A percentile compares a stretch with the other conserved stretches of the same genome.
Evolutionary conservation across 2,329 filamentous ascomycete genomes (phyloP).

Genomic region (Hymenoscyphus scutula): DNA sequence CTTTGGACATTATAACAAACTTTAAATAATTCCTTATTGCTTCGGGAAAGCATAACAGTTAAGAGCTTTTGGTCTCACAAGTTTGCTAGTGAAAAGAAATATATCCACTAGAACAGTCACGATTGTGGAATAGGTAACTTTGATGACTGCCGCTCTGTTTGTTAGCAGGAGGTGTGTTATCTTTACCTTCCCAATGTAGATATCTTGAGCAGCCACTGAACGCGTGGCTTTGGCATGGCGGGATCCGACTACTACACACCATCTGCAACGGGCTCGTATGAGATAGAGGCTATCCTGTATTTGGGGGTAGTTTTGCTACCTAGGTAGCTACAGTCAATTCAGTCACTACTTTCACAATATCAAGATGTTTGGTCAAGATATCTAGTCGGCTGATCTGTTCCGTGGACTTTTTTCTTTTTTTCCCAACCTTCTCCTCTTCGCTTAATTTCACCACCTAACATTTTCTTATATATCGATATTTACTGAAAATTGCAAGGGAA

Average conservation of each 20-base stretch:
- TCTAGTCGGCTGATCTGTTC: no score
- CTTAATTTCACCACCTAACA: conserved; percentile 3
- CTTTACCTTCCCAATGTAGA: neutral
- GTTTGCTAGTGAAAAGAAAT: neutral
- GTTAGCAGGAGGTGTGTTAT: neutral
- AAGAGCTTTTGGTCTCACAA: no score
- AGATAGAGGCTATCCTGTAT: neutral
- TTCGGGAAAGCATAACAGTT: no score
- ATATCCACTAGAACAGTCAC: neutral
- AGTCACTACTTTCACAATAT: neutral
- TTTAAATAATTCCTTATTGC: no score
- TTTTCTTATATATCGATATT: no score
- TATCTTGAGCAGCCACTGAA: neutral
- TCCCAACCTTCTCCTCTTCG: conserved; percentile 4
- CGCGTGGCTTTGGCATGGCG: neutral
- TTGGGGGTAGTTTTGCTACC: neutral
- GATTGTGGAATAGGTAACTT: neutral
- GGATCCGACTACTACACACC: neutral
- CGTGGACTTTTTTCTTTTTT: no score
- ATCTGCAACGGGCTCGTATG: neutral
- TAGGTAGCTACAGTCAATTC: neutral
- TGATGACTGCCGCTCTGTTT: neutral
- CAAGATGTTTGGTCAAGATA: no score
- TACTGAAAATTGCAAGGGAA: no score
- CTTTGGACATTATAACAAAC: no score